Conservation (phyloP, 495 filamentous ascomycete species). For the Aspergillus cristatus region DNA sequence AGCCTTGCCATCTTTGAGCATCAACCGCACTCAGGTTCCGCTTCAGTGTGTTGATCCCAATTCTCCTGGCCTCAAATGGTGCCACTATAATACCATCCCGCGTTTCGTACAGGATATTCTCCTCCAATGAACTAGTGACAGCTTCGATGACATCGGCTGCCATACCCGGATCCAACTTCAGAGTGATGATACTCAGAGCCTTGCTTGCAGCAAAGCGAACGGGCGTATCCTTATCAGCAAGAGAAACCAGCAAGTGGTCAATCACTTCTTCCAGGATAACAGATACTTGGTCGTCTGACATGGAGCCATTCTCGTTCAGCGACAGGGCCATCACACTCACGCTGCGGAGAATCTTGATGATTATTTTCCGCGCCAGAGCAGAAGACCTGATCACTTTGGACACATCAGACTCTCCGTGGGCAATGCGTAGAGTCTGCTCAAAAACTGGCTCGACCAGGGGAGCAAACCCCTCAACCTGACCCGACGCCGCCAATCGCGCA, state of each 20-base stretch:
- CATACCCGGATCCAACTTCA: constrained; percentile 70
- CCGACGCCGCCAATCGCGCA: constrained; percentile 55
- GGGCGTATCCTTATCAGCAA: constrained; percentile 80
- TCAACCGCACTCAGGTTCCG: constrained; percentile 65
- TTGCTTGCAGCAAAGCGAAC: constrained; percentile 89
- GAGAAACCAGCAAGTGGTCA: constrained; percentile 59
- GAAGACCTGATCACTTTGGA: constrained; percentile 49
- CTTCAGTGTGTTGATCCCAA: constrained; percentile 25
- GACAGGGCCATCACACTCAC: constrained; percentile 54
- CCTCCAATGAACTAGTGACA: constrained; percentile 62
- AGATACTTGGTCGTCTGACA: constrained; percentile 35
- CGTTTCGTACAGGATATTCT: constrained; percentile 65
- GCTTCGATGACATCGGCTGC: constrained; percentile 78
- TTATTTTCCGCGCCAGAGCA: constrained; percentile 65
- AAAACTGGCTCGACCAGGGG: constrained; percentile 43
- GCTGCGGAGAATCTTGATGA: constrained; percentile 75
- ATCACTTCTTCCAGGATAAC: constrained; percentile 44
- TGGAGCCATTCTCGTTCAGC: constrained; percentile 23
- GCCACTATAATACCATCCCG: constrained; percentile 28
- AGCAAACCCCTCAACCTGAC: constrained; percentile 43
- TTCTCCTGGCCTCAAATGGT: constrained; percentile 23
- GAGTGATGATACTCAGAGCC: constrained; percentile 73
- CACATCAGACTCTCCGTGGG: constrained; percentile 25
- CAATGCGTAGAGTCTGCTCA: constrained; percentile 32
- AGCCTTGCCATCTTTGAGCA: constrained; percentile 80